Percentiles rank a stretch among this genome's conserved stretches.
Evolutionary conservation across 805 yeast species (phyloP).

Genomic region (Candida tibetensis): DNA sequence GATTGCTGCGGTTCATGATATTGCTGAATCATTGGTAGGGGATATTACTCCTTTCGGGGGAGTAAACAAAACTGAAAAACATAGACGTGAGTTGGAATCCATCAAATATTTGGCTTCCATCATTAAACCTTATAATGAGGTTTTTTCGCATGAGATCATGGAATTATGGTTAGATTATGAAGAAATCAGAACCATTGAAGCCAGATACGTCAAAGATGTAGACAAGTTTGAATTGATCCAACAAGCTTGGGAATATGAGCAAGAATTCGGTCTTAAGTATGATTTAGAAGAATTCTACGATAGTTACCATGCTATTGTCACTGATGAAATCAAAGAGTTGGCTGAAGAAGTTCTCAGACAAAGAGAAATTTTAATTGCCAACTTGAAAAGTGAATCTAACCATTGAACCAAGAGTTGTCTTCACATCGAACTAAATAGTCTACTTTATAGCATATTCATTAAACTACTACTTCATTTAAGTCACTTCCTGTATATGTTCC

Average conservation of each 20-base stretch:
- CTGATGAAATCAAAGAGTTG: slow-evolving; percentile 67
- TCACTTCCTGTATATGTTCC: no score
- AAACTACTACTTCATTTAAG: background rate
- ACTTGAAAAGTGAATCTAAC: slow-evolving; percentile 6
- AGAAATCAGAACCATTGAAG: slow-evolving; percentile 75
- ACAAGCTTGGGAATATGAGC: slow-evolving; percentile 84
- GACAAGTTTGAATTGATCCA: slow-evolving; percentile 87
- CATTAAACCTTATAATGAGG: slow-evolving; percentile 60
- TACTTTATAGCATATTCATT: background rate
- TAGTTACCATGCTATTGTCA: slow-evolving; percentile 61
- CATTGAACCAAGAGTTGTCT: no score
- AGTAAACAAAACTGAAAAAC: slow-evolving; percentile 76
- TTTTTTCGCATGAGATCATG: slow-evolving; percentile 60
- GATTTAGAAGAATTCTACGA: slow-evolving; percentile 68
- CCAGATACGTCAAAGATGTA: slow-evolving; percentile 87
- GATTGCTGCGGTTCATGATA: slow-evolving; percentile 88
- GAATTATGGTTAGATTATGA: slow-evolving; percentile 89
- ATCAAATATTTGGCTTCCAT: slow-evolving; percentile 62
- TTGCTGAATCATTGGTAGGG: slow-evolving; percentile 92
- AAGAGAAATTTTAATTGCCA: slow-evolving; percentile 13
- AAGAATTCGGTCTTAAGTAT: slow-evolving; percentile 51
- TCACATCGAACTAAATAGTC: no score
- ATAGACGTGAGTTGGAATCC: slow-evolving; percentile 72
- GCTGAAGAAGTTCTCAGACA: slow-evolving; percentile 46
- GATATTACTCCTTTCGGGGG: slow-evolving; percentile 81